These are phyloP conservation scores for Diaporthe helianthi DNA, from an alignment of 2,329 filamentous ascomycete genomes.

Conservation along the genomic window DNA sequence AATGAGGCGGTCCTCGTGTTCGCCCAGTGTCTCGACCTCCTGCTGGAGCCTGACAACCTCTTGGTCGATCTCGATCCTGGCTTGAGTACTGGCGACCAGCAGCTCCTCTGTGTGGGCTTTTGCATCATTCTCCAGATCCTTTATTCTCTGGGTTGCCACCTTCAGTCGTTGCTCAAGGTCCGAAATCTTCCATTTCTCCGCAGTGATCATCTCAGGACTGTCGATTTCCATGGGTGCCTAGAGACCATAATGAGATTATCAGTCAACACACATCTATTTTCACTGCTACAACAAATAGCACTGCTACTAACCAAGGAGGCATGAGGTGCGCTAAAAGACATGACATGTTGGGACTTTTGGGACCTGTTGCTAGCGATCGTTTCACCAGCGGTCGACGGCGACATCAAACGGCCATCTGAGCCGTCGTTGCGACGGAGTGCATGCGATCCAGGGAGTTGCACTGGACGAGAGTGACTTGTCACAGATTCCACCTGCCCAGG, in stretches of 20 bases:
- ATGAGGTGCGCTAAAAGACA: not conserved
- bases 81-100: not conserved
- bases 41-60: slow-evolving; percentile 11
- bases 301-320: not conserved
- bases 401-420: not conserved
- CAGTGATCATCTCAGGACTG: not conserved
- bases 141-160: not conserved
- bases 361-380: not conserved
- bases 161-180: slow-evolving; percentile 18
- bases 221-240: not conserved
- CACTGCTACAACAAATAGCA: not conserved
- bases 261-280: not conserved
- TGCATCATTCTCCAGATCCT: not conserved
- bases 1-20: slow-evolving; percentile 12
- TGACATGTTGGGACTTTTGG: not conserved
- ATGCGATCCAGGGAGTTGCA: not conserved
- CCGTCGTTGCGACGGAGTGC: not conserved
- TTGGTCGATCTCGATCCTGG: slow-evolving; percentile 3
- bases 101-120: not conserved
- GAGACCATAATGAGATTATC: no score
- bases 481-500: not conserved
- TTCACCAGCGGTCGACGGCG: not conserved
- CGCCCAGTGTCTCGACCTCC: not conserved
- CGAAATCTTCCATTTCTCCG: not conserved
- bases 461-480: not conserved